These are phyloP conservation scores for Solanum gandarillasii DNA, from an alignment of 257 asterid species.

Conservation along the genomic window DNA sequence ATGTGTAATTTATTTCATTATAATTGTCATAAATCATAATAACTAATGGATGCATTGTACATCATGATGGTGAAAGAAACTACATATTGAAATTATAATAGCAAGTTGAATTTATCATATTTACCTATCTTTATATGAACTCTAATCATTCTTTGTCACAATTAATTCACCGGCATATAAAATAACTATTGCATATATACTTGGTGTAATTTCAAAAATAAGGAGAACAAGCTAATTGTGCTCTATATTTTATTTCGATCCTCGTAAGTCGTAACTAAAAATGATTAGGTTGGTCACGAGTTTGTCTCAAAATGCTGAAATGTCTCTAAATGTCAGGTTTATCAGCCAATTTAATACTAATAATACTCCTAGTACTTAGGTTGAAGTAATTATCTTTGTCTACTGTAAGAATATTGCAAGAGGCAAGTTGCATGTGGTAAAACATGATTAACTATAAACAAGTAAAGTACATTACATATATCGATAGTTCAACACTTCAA, in stretches of 20 bases:
- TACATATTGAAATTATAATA: background rate
- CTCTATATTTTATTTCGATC: background rate
- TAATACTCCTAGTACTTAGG: background rate
- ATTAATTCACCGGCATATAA: background rate
- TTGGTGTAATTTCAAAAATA: background rate
- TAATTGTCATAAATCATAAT: background rate
- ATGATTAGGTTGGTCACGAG: constrained; percentile 6
- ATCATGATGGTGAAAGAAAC: background rate
- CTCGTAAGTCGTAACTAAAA: background rate
- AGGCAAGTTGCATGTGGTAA: background rate
- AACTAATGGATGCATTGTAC: background rate
- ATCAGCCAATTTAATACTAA: background rate
- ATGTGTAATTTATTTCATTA: background rate
- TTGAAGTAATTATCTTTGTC: background rate
- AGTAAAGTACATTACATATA: background rate
- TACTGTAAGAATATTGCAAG: background rate
- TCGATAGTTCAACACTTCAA: background rate
- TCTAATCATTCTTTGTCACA: background rate
- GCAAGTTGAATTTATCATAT: background rate
- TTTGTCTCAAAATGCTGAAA: background rate
- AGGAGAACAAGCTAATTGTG: background rate
- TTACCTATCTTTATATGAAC: background rate
- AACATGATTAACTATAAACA: background rate
- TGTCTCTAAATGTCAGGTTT: background rate
- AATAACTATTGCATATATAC: background rate